These are phyloP conservation scores for Panus rudis DNA, from an alignment of 768 basidiomycete species.

Conservation along the genomic window DNA sequence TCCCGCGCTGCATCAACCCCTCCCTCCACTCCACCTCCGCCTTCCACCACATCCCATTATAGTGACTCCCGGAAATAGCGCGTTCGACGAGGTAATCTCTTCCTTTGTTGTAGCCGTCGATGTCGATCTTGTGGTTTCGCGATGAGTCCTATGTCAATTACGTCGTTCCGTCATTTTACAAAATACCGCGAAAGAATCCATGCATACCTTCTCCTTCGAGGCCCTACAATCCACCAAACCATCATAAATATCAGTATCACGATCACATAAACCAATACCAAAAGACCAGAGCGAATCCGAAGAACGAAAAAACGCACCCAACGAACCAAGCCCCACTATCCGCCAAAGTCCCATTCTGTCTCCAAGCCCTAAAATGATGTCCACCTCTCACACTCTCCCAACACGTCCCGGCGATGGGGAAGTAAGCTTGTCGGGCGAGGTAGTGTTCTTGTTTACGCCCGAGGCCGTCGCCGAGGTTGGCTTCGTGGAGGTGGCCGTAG, in stretches of 20 bases:
- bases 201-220: slow-evolving; percentile 74
- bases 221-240: slow-evolving; percentile 34
- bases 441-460: slow-evolving; percentile 61
- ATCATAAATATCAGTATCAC: too few relatives aligned
- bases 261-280: too few relatives aligned
- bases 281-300: not conserved
- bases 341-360: slow-evolving; percentile 71
- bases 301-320: slow-evolving; percentile 40
- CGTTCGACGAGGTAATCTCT: slow-evolving; percentile 70
- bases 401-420: slow-evolving; percentile 76
- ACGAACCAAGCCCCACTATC: slow-evolving; percentile 82
- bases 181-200: too few relatives aligned
- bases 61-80: slow-evolving; percentile 53
- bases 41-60: slow-evolving; percentile 65
- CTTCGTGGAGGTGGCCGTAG: slow-evolving; percentile 66
- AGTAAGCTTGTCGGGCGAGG: slow-evolving; percentile 73
- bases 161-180: too few relatives aligned
- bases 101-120: slow-evolving; percentile 77
- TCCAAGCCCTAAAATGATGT: slow-evolving; percentile 86
- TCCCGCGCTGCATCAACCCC: slow-evolving; percentile 64
- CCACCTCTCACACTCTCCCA: slow-evolving; percentile 85
- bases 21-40: slow-evolving; percentile 72
- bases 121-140: slow-evolving; percentile 65
- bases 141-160: too few relatives aligned
- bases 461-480: slow-evolving; percentile 80